Evolutionary conservation across 495 filamentous ascomycete species (phyloP), one percentile per base, ranked within the genome.

Genomic region (Penicillium coffeae): DNA sequence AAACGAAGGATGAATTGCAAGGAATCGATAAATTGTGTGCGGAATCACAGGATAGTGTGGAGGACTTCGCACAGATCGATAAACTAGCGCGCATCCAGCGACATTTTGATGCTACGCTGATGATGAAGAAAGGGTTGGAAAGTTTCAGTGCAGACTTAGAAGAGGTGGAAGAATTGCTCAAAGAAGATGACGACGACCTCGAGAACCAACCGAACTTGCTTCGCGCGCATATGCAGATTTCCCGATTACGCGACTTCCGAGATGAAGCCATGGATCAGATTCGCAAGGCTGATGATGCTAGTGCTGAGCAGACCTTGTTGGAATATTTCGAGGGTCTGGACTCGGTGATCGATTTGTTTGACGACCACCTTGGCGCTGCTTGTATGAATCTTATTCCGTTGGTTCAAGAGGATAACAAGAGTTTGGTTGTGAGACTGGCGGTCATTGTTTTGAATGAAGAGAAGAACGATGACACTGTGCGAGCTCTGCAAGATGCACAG

Each of bases 181-280:
- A 71, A 41, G 81, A 89, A 54, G 92, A 97, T 67, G 89, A 95
- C 52, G 75, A 80, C 38, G 90, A 97, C 63, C 53, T 81, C 54
- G 89, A 95, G 69, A 87, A 87, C 52, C 95, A 96, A 82, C 90
- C 90, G 21, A 95, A 97, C 66, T 67, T 99, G 38, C 73, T 99
- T 33, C 75, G 83, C 37, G 76, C 90, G 30, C 93, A 99, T 69
- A 94, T 93, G 73, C 86, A 88, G 59, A 80, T 99, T 45, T 96
- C 90, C 7, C 82, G 87, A 62, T 66, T 99, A 68, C 78, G 91
- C 52, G 92, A 97, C 62, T 95, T 97, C 50, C 81, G 90, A 39
- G 93, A 96, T 69, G 87, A 92, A 69, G 90, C 94, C 3, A 89
- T 99, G 80, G 88, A 96, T 59, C 93, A 97, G 75, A 91, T 92